Percentiles rank a stretch among this genome's conserved stretches.
Evolutionary conservation across 331 rosid genomes (phyloP).

Genomic region (Quercus phellos): DNA sequence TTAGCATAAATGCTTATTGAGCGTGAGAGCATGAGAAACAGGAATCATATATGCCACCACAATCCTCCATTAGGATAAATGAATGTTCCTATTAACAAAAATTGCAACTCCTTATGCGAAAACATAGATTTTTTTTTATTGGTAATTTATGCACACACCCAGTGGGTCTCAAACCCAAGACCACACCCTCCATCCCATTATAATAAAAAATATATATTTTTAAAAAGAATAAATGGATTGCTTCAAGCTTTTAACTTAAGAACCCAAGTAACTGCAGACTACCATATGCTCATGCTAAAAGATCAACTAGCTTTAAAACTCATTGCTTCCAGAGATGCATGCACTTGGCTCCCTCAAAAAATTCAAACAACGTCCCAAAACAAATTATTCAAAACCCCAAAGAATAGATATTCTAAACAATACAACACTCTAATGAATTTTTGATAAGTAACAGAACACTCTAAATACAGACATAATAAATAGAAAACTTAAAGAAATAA

Average conservation of each 20-base stretch:
- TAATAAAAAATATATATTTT: no score
- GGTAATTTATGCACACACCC: no score
- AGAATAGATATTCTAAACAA: not conserved
- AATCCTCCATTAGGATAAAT: not conserved
- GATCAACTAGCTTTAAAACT: not conserved
- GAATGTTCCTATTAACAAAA: not conserved
- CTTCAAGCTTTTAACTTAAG: not conserved
- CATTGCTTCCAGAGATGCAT: not conserved
- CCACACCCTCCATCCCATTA: no score
- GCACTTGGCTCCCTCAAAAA: not conserved
- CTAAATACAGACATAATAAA: not conserved
- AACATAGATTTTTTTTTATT: not conserved
- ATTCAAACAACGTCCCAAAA: not conserved
- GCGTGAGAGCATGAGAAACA: not conserved
- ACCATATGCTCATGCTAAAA: not conserved
- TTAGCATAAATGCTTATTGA: not conserved
- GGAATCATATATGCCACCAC: no score
- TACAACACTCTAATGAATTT: not conserved
- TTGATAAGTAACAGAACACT: not conserved
- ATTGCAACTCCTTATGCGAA: not conserved
- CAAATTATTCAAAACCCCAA: not conserved
- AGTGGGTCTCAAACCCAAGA: no score
- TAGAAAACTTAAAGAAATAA: not conserved
- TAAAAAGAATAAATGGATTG: not conserved
- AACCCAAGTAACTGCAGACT: not conserved